Percentiles rank a stretch among this genome's conserved stretches.
Conservation (phyloP, 108 stramenopile species). For the Cyclostephanos invisitatus region DNA sequence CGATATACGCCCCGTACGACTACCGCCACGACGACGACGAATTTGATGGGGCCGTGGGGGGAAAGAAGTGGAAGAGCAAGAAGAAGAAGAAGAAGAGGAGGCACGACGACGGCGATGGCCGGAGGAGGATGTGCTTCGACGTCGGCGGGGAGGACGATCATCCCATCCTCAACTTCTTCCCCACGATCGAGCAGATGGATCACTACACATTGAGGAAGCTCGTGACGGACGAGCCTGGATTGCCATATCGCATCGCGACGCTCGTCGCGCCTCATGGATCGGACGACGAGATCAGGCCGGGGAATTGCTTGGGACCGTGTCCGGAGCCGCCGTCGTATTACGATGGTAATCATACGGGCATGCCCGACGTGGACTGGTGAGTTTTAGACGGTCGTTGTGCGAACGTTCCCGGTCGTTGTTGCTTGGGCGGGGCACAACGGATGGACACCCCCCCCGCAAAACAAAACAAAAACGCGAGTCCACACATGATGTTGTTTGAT, state of each 20-base stretch:
- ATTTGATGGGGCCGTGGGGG: too few relatives aligned
- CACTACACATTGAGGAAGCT: slow-evolving; percentile 24
- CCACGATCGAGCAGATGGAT: slow-evolving; percentile 33
- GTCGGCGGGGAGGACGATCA: slow-evolving; percentile 1
- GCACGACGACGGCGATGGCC: background rate
- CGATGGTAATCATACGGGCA: slow-evolving; percentile 9
- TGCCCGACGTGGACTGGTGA: slow-evolving; percentile 31
- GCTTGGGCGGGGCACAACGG: too few relatives aligned
- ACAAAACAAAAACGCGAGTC: too few relatives aligned
- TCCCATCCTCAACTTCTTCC: slow-evolving; percentile 33
- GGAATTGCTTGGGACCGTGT: background rate
- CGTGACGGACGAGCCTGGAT: slow-evolving; percentile 26
- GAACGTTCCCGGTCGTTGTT: too few relatives aligned
- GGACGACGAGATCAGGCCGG: slow-evolving; percentile 1
- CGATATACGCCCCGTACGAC: slow-evolving; percentile 8
- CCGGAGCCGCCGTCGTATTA: background rate
- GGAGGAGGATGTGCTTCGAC: background rate
- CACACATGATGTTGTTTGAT: too few relatives aligned
- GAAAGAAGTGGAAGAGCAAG: too few relatives aligned
- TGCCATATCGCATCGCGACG: slow-evolving; percentile 29
- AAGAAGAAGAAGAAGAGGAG: background rate
- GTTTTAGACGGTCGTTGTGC: too few relatives aligned
- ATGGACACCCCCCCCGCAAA: too few relatives aligned
- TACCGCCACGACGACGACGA: background rate
- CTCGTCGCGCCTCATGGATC: slow-evolving; percentile 23